Percentiles rank a stretch among this genome's conserved stretches.
Evolutionary conservation across 495 filamentous ascomycete genomes (phyloP).

Genomic region (Neurospora sp.): DNA sequence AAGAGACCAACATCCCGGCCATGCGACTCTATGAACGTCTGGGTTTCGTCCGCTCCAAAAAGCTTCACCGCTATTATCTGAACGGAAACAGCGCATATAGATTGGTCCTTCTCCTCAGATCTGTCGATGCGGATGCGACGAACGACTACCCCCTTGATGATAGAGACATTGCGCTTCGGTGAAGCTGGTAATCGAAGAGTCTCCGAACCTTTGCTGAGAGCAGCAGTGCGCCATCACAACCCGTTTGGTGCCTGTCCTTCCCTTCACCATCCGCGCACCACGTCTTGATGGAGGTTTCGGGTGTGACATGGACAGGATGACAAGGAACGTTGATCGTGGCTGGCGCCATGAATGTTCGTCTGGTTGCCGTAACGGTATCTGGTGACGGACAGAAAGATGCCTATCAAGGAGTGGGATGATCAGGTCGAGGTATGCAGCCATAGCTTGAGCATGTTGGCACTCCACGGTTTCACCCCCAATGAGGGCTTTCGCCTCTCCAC

Average conservation of each 20-base stretch:
- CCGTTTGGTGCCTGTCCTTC: background rate
- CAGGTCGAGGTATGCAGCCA: background rate
- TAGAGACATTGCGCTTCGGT: conserved; percentile 1
- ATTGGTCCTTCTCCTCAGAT: conserved; percentile 71
- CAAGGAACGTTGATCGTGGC: background rate
- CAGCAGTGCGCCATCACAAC: background rate
- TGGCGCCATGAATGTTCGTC: background rate
- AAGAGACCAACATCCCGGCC: conserved; percentile 85
- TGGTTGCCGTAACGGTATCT: background rate
- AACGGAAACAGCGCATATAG: conserved; percentile 94
- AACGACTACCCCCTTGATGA: conserved; percentile 17
- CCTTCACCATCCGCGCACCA: background rate
- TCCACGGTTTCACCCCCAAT: background rate
- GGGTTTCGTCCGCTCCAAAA: conserved; percentile 87
- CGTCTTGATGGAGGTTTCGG: background rate
- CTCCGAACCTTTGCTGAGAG: background rate
- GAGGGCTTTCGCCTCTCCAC: background rate
- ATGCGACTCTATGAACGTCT: conserved; percentile 91
- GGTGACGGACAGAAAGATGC: background rate
- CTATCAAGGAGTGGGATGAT: background rate
- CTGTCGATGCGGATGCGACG: conserved; percentile 22
- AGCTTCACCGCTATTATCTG: conserved; percentile 89
- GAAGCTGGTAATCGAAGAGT: background rate
- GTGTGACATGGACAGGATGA: background rate
- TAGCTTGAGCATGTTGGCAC: background rate